Evolutionary conservation across 1,139 yeast genomes (phyloP), one percentile per base, ranked within the genome.

Genomic region (Entelexis sorbosivorans): DNA sequence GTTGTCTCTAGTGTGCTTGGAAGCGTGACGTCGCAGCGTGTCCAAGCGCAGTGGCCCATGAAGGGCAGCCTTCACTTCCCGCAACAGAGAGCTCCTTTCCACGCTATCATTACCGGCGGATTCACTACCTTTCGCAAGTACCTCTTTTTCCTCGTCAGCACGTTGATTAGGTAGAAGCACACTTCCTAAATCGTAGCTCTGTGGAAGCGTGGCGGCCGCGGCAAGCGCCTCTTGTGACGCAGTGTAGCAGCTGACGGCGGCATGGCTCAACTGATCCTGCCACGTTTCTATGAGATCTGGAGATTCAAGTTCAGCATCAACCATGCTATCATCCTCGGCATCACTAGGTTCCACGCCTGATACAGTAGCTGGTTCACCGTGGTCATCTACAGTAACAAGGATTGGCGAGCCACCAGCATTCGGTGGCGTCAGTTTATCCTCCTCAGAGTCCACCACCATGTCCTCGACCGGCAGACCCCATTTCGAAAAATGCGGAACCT

Each of bases 381-480:
- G 4, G 16, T 17, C 16, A 10, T 28, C 44, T 6, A 19, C 33
- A 3, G 16, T n/a, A 6, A 39, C n/a, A 16, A 28, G 14, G 1
- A 28, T 14, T 3, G 44, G 44, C 24, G 44, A 28, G 5, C 10
- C 22, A 4, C 24, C 32, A 13, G 38, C 22, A 8, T 3, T 16
- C 4, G 3, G 24, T 14, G 22, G 10, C 11, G 13, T n/a, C 11
- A 24, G 32, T 5, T 24, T 52, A 13, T 28, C 44, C 2, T 35
- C 51, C 5, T 45, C 55, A 59, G 40, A 80, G 35, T 74, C 74
- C 36, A 77, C 78, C 8, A 73, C 77, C 53, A 78, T 82, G 42
- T 76, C 79, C 28, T 79, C 84, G 53, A 82, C 88, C 20, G 82
- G 74, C 45, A 91, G 69, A 3, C 97, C 97, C 96, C 96, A 91